Evolutionary conservation across 2,329 filamentous ascomycete species (phyloP).

Genomic region (Akanthomyces uredinophilus): DNA sequence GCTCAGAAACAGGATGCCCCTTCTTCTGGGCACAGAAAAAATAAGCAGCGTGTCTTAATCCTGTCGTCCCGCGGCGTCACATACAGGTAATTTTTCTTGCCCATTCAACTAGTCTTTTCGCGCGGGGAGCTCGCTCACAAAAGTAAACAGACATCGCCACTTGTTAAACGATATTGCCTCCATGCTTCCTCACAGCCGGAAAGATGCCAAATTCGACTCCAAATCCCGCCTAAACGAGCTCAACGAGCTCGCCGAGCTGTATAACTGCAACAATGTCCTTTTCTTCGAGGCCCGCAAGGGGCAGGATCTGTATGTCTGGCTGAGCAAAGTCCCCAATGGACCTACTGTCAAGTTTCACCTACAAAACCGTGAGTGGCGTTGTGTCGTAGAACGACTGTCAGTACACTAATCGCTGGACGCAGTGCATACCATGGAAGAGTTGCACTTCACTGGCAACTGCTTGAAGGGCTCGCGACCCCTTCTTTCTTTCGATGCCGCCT

Average conservation of each 20-base stretch:
- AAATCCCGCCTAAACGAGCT: slow-evolving; percentile 83
- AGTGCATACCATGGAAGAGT: slow-evolving; percentile 94
- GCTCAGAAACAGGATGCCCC: slow-evolving; percentile 44
- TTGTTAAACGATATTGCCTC: slow-evolving; percentile 82
- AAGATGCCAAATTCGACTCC: slow-evolving; percentile 94
- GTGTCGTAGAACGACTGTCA: neutral
- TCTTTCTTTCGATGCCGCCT: slow-evolving; percentile 84
- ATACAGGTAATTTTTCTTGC: slow-evolving; percentile 55
- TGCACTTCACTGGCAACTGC: slow-evolving; percentile 96
- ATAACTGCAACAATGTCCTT: slow-evolving; percentile 90
- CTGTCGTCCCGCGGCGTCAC: slow-evolving; percentile 90
- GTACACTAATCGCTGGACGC: slow-evolving; percentile 22
- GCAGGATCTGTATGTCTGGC: slow-evolving; percentile 91
- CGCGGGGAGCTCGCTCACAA: slow-evolving; percentile 12
- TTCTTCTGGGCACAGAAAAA: slow-evolving; percentile 51
- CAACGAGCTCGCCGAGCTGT: slow-evolving; percentile 70
- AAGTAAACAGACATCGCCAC: slow-evolving; percentile 70
- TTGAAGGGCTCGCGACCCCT: slow-evolving; percentile 88
- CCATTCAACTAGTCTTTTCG: neutral
- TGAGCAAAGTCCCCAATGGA: slow-evolving; percentile 77
- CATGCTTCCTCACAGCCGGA: slow-evolving; percentile 85
- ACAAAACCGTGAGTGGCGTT: slow-evolving; percentile 57
- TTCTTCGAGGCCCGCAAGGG: slow-evolving; percentile 96
- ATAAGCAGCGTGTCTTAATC: slow-evolving; percentile 77
- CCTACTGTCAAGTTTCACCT: slow-evolving; percentile 64